Evolutionary conservation across 1,284 basidiomycete species (phyloP), one percentile per base, ranked within the genome.

Genomic region (Leccinum subatratum): DNA sequence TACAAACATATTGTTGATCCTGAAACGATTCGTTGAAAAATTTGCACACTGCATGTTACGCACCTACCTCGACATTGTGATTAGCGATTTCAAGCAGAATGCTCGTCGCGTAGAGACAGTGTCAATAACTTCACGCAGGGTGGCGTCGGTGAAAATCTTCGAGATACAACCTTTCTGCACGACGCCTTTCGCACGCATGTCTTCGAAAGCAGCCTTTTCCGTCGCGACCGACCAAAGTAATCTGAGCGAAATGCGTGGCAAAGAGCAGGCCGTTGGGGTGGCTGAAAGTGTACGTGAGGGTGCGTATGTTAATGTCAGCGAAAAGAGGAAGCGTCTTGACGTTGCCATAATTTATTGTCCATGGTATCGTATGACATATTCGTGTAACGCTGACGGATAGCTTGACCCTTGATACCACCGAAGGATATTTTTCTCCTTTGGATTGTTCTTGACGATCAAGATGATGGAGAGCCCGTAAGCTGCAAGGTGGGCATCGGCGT

Each of bases 371-470:
- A 98, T 9, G 93, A 92, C 92, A 99, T 97, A 73, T 96, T 94
- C 95, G 98, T 98, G 83, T 98, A 98, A 54, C 96, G 91, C 76
- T 96, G 93, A 63, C 96, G 93, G 72, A 98, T 98, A 5, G 91
- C 95, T 77, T 98, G 95, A 25, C 97, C 96, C 80, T 97, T 98
- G 81, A 98, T 93, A 79, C 96, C 96, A 84, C 97, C 97, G 73
- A 99, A 99, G 96, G 72, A 99, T 92, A 1, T 95, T 98, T 84
- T 98, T 95, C 78, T 94, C 90, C 84, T 95, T 96, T 51, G 95
- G 95, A 78, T 97, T 97, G 78, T 95, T 92, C 81, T 96, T 96
- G 79, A 98, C 95, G 74, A 99, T 98, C 77, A 99, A 95, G 75
- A 98, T 85, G 78, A 99, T 98, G 2, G 95, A 97, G 84, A 99